Evolutionary conservation across 176 grass and related monocot genomes (phyloP).

Genomic region (Hordeum vulgare): MorexV3_pseudomolecules_assembly NC_058524.1:544771560-544772059

Average conservation of each 20-base stretch:
- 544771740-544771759: not conserved
- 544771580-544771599: too few relatives aligned
- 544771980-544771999: not conserved
- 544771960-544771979: not conserved
- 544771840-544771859: not conserved
- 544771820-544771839: not conserved
- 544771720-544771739: not conserved
- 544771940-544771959: not conserved
- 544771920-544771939: conserved; percentile 27
- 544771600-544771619: too few relatives aligned
- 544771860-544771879: not conserved
- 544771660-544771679: too few relatives aligned
- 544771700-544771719: too few relatives aligned
- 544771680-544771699: too few relatives aligned
- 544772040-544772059: conserved; percentile 13
- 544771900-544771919: not conserved
- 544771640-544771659: too few relatives aligned
- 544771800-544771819: not conserved
- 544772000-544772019: not conserved
- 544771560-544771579: too few relatives aligned
- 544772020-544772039: conserved; percentile 35
- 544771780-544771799: too few relatives aligned
- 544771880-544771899: not conserved
- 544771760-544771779: not conserved
- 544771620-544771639: too few relatives aligned